These are phyloP conservation scores for Fusarium sp. DNA, from an alignment of 2,329 filamentous ascomycete species.

Conservation along the genomic window DNA sequence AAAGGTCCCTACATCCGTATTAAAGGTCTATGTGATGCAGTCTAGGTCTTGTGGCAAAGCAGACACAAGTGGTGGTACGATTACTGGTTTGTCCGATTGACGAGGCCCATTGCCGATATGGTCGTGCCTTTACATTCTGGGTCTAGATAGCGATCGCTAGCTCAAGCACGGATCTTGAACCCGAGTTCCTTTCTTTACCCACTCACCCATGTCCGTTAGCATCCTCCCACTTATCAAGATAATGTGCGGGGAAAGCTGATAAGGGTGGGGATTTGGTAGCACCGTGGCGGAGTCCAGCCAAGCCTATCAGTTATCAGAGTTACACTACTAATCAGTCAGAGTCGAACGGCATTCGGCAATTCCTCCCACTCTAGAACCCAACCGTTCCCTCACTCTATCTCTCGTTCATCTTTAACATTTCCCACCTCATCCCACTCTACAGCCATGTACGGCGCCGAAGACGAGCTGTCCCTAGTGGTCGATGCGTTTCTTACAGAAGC, in stretches of 20 bases:
- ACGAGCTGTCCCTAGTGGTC: constrained; percentile 12
- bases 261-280: not conserved
- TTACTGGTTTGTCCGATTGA: not conserved
- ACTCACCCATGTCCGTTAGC: not conserved
- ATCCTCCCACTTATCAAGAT: constrained; percentile 8
- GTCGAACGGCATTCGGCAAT: not conserved
- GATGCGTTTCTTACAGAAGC: constrained; percentile 7
- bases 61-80: not conserved
- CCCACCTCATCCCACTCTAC: constrained; percentile 13
- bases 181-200: not conserved
- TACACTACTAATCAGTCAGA: not conserved
- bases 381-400: not conserved
- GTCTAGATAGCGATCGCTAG: not conserved
- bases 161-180: not conserved
- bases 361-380: constrained; percentile 5
- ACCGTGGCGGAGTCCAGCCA: not conserved
- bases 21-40: not conserved
- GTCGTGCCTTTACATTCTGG: not conserved
- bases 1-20: not conserved
- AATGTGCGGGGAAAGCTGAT: constrained; percentile 5
- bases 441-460: constrained; percentile 4
- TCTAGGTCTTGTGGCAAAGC: not conserved
- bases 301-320: constrained; percentile 2
- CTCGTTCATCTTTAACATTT: constrained; percentile 6
- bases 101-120: not conserved